Percentiles rank a stretch among this genome's conserved stretches.
These are phyloP conservation scores for Boletus vermiculosoides DNA, from an alignment of 768 basidiomycete species.

Conservation along the genomic window DNA sequence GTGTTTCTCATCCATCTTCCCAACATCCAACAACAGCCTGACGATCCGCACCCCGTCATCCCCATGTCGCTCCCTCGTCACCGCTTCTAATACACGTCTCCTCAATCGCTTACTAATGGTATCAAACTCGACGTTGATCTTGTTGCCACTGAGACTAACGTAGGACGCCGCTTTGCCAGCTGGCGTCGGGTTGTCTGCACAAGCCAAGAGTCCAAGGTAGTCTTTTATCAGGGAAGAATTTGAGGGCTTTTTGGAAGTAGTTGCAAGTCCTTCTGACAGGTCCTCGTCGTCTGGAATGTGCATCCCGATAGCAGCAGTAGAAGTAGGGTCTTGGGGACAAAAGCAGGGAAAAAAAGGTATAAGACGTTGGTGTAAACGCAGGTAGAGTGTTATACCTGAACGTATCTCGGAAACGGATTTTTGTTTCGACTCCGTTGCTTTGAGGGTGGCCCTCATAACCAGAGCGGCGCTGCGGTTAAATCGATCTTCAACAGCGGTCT, in stretches of 20 bases:
- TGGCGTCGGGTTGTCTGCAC: slow-evolving; percentile 78
- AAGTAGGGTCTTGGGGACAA: slow-evolving; percentile 53
- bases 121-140: slow-evolving; percentile 80
- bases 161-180: slow-evolving; percentile 70
- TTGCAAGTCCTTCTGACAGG: slow-evolving; percentile 61
- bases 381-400: slow-evolving; percentile 47
- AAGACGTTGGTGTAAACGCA: not conserved
- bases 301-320: slow-evolving; percentile 60
- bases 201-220: slow-evolving; percentile 77
- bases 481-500: slow-evolving; percentile 70
- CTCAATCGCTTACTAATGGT: slow-evolving; percentile 65
- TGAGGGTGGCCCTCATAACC: slow-evolving; percentile 70
- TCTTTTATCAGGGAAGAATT: slow-evolving; percentile 66
- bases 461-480: slow-evolving; percentile 74
- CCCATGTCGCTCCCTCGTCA: slow-evolving; percentile 81
- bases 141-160: slow-evolving; percentile 65
- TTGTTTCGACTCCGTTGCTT: slow-evolving; percentile 66
- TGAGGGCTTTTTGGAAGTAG: slow-evolving; percentile 52
- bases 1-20: slow-evolving; percentile 95
- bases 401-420: slow-evolving; percentile 56
- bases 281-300: slow-evolving; percentile 62
- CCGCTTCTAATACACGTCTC: slow-evolving; percentile 68
- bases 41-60: slow-evolving; percentile 80
- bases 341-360: not conserved
- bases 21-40: slow-evolving; percentile 71